Percentiles rank a stretch among this genome's conserved stretches.
Conservation (phyloP, 78 protist species). For the Dictyostelium discoideum region DNA sequence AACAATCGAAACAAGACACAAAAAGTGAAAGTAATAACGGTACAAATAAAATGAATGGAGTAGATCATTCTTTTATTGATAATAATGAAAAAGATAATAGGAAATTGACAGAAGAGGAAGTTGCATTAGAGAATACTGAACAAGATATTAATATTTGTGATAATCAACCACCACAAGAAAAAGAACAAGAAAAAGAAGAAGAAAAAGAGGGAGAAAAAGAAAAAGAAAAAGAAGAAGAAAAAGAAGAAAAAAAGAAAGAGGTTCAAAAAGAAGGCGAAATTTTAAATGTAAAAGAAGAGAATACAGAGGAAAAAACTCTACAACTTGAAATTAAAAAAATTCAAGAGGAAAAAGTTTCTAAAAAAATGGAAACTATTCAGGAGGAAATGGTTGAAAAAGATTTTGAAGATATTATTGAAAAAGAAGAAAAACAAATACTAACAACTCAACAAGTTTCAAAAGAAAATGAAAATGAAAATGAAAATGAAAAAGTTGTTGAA, state of each 20-base stretch:
- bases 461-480: not conserved
- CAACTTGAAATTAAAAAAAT: not conserved
- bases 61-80: not conserved
- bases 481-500: not conserved
- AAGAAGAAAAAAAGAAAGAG: not conserved
- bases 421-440: not conserved
- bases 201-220: not conserved
- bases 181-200: not conserved
- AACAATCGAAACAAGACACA: not conserved
- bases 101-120: not conserved
- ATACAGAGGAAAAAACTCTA: not conserved
- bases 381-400: not conserved
- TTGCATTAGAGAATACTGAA: not conserved
- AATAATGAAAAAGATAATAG: not conserved
- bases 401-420: not conserved
- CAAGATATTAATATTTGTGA: not conserved
- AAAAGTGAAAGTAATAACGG: not conserved
- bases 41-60: not conserved
- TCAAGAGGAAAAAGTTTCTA: not conserved
- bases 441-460: not conserved
- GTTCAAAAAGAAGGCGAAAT: not conserved
- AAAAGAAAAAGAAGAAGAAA: not conserved
- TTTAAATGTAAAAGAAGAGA: not conserved
- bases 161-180: not conserved
- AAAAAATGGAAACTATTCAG: no score